Conservation (phyloP, 2,329 filamentous ascomycete genomes). For the Hypoxylon sp. region DNA sequence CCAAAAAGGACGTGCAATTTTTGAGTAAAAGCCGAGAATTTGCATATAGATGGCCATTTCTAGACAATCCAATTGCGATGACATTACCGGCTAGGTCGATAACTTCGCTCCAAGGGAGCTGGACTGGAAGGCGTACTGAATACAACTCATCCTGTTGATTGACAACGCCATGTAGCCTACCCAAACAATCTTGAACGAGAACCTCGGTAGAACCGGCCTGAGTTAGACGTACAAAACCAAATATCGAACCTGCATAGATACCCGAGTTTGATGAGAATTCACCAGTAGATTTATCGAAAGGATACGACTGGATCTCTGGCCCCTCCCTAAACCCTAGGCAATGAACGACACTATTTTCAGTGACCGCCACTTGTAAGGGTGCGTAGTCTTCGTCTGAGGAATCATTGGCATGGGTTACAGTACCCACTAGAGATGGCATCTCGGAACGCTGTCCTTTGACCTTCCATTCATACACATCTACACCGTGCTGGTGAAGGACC, state of each 20-base stretch:
- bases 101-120: slow-evolving; percentile 69
- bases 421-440: slow-evolving; percentile 59
- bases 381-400: slow-evolving; percentile 46
- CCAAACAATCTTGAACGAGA: slow-evolving; percentile 63
- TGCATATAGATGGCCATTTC: slow-evolving; percentile 83
- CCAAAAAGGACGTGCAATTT: slow-evolving; percentile 91
- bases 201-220: slow-evolving; percentile 53
- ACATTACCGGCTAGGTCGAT: slow-evolving; percentile 59
- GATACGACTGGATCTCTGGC: slow-evolving; percentile 47
- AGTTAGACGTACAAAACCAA: slow-evolving; percentile 52
- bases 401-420: slow-evolving; percentile 58
- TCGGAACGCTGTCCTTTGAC: slow-evolving; percentile 68
- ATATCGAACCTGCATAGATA: slow-evolving; percentile 52
- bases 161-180: slow-evolving; percentile 61
- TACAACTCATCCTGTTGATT: slow-evolving; percentile 55
- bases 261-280: slow-evolving; percentile 43
- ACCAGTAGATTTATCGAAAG: slow-evolving; percentile 45
- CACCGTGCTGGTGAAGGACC: slow-evolving; percentile 75
- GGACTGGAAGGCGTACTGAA: slow-evolving; percentile 59
- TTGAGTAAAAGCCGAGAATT: slow-evolving; percentile 81
- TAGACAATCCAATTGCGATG: slow-evolving; percentile 75
- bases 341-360: slow-evolving; percentile 50
- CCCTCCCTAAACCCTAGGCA: slow-evolving; percentile 50
- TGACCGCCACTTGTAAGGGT: slow-evolving; percentile 52
- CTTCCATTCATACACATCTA: slow-evolving; percentile 80